phyloP scores from a whole-genome alignment of 2,329 filamentous ascomycete species.

The Oidium heveae region DNA sequence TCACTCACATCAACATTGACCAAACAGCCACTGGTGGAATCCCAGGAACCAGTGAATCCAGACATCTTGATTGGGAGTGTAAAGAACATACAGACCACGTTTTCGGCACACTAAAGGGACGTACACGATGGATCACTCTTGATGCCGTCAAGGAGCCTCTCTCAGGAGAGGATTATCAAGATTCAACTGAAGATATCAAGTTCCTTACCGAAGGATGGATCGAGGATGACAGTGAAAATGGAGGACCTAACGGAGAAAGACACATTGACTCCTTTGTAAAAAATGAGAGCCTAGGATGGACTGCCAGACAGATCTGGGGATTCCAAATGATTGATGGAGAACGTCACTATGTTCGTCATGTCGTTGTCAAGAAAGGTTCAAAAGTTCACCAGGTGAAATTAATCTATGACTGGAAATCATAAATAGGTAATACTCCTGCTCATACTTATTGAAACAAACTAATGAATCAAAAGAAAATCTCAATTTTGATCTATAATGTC shows the following conservation, averaged over 20 bases:
- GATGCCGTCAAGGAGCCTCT: conserved; percentile 15
- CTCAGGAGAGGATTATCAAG: neutral
- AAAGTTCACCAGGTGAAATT: conserved; percentile 15
- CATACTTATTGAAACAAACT: too few relatives aligned
- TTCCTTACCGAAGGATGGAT: conserved; percentile 22
- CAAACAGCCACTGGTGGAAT: conserved; percentile 37
- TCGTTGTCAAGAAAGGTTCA: conserved; percentile 16
- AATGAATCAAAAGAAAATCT: too few relatives aligned
- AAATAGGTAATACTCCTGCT: too few relatives aligned
- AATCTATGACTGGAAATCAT: conserved; percentile 17
- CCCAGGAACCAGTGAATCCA: conserved; percentile 29
- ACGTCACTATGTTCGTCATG: conserved; percentile 17
- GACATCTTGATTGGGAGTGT: conserved; percentile 27
- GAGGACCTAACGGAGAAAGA: conserved; percentile 18
- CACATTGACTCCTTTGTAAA: conserved; percentile 24
- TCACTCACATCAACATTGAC: conserved; percentile 28
- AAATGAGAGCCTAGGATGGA: conserved; percentile 25
- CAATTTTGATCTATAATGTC: too few relatives aligned
- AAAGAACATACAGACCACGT: conserved; percentile 32
- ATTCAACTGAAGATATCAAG: neutral
- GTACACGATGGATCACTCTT: conserved; percentile 17
- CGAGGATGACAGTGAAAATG: conserved; percentile 18
- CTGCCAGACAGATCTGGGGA: conserved; percentile 26
- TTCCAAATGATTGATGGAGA: conserved; percentile 19
- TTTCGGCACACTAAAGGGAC: conserved; percentile 31